phyloP scores from a whole-genome alignment of 208 protist species.

The Trypanosoma cruzi region DNA sequence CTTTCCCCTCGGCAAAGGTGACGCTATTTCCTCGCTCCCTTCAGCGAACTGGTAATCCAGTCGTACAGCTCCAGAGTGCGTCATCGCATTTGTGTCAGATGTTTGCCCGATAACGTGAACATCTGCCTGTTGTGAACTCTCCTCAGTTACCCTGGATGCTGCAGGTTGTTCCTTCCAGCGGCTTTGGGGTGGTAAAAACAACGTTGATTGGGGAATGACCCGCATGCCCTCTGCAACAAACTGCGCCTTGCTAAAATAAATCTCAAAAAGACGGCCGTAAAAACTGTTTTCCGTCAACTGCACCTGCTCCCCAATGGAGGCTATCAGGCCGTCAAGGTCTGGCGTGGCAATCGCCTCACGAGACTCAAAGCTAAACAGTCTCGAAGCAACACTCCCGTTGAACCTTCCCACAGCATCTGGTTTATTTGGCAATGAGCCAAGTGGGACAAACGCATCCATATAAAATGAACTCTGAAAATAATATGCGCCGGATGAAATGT shows the following conservation, averaged over 20 bases:
- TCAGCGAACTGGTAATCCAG: not conserved
- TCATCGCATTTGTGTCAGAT: not conserved
- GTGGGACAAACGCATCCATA: conserved; percentile 3
- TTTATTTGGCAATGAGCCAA: not conserved
- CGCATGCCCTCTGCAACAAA: conserved; percentile 10
- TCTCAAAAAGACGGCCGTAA: conserved; percentile 8
- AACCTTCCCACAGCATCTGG: not conserved
- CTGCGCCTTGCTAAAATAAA: conserved; percentile 14
- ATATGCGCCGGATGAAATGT: conserved; percentile 11
- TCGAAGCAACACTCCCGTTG: conserved; percentile 18
- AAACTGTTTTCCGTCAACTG: conserved; percentile 20
- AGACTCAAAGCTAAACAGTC: conserved; percentile 14
- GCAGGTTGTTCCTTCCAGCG: not conserved
- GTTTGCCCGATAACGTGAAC: not conserved
- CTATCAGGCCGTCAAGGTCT: conserved; percentile 1
- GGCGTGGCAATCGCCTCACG: not conserved
- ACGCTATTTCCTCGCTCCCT: not conserved
- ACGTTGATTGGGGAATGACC: not conserved
- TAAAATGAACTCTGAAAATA: conserved; percentile 19
- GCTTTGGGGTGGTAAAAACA: not conserved
- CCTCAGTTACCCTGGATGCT: not conserved
- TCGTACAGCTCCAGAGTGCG: not conserved
- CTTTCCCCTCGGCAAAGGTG: not conserved
- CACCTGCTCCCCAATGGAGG: conserved; percentile 21
- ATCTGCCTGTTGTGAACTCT: not conserved